phyloP scores from a whole-genome alignment of 2,329 filamentous ascomycete species.

The Tolypocladium ophioglossoides region DNA sequence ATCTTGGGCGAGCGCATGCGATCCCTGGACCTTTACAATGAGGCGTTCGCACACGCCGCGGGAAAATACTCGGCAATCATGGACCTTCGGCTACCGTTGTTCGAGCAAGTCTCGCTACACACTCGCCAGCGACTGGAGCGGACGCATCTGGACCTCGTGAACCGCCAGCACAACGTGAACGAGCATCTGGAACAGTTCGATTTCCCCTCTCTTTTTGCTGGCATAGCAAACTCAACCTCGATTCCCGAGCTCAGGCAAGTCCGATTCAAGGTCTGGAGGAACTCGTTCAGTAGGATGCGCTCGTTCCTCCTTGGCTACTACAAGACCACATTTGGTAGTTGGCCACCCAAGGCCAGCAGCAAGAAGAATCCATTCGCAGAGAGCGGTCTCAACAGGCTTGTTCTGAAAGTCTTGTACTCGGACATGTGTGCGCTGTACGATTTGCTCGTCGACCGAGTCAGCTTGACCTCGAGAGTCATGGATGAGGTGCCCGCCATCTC shows the following conservation, averaged over 20 bases:
- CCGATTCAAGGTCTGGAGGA: conserved; percentile 76
- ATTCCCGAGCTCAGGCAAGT: conserved; percentile 65
- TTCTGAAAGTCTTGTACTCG: conserved; percentile 71
- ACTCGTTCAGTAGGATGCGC: conserved; percentile 63
- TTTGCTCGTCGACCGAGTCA: conserved; percentile 68
- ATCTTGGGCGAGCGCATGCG: conserved; percentile 84
- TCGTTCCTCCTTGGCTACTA: conserved; percentile 61
- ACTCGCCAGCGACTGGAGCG: conserved; percentile 75
- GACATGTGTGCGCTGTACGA: conserved; percentile 87
- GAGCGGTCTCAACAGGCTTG: conserved; percentile 74
- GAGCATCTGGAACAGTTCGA: conserved; percentile 76
- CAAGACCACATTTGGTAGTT: conserved; percentile 50
- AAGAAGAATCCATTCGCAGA: conserved; percentile 89
- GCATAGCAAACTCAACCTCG: conserved; percentile 75
- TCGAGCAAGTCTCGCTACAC: conserved; percentile 54
- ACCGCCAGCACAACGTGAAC: conserved; percentile 60
- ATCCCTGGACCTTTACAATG: conserved; percentile 72
- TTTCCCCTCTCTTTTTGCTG: conserved; percentile 81
- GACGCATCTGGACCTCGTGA: conserved; percentile 68
- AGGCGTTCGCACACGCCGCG: conserved; percentile 83
- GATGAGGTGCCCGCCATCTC: conserved; percentile 52
- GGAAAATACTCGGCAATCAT: conserved; percentile 73
- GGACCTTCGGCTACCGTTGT: conserved; percentile 56
- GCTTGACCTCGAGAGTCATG: conserved; percentile 67
- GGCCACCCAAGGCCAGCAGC: conserved; percentile 84